phyloP scores from a whole-genome alignment of 2,329 filamentous ascomycete genomes.

The Elsinoe fawcettii region DNA sequence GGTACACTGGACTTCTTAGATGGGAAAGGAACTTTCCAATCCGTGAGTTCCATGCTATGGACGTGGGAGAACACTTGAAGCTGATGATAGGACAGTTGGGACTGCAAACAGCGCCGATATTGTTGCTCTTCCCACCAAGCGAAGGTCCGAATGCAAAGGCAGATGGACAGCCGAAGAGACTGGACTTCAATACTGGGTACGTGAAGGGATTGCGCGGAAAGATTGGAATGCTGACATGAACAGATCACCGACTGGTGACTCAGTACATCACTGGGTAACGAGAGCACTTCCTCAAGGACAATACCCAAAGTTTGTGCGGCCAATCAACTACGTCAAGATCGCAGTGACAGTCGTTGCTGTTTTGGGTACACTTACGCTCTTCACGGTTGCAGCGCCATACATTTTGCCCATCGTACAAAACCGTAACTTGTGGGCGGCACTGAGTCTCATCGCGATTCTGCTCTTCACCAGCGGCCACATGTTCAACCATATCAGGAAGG shows the following conservation, averaged over 20 bases:
- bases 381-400: slow-evolving; percentile 68
- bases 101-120: slow-evolving; percentile 86
- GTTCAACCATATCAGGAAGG: slow-evolving; percentile 98
- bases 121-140: slow-evolving; percentile 82
- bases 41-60: slow-evolving; percentile 47
- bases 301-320: slow-evolving; percentile 70
- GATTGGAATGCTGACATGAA: not conserved
- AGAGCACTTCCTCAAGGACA: slow-evolving; percentile 69
- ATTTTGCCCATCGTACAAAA: slow-evolving; percentile 75
- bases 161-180: slow-evolving; percentile 63
- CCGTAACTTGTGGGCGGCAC: slow-evolving; percentile 86
- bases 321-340: slow-evolving; percentile 78
- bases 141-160: slow-evolving; percentile 67
- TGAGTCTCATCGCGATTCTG: slow-evolving; percentile 81
- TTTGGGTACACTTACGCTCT: slow-evolving; percentile 60
- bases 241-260: slow-evolving; percentile 66
- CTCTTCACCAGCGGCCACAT: slow-evolving; percentile 95
- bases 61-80: not conserved
- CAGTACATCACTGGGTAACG: slow-evolving; percentile 68
- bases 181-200: slow-evolving; percentile 78
- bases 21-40: slow-evolving; percentile 77
- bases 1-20: slow-evolving; percentile 80
- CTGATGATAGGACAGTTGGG: slow-evolving; percentile 55
- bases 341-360: slow-evolving; percentile 59
- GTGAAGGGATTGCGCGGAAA: slow-evolving; percentile 23